Evolutionary conservation across 169 alveolate species (phyloP).

Genomic region (Plasmodium blacklocki): DNA sequence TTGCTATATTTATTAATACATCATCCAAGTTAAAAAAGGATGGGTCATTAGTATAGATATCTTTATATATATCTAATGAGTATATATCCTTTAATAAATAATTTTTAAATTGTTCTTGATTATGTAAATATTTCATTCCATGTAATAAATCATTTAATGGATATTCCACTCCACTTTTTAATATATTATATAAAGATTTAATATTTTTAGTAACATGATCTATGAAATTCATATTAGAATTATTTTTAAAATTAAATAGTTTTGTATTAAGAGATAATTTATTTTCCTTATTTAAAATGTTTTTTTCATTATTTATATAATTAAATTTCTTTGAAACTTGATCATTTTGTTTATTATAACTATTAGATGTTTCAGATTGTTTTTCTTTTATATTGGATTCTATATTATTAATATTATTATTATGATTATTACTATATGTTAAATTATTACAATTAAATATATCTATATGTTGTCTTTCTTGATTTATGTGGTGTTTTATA

Average conservation of each 20-base stretch:
- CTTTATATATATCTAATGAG: constrained; percentile 6
- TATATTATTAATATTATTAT: too few species aligned
- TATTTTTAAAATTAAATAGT: neutral
- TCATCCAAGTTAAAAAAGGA: neutral
- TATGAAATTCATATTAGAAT: neutral
- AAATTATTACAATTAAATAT: too few species aligned
- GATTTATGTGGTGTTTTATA: too few species aligned
- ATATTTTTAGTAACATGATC: constrained; percentile 6
- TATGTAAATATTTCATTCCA: constrained; percentile 17
- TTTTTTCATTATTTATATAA: too few species aligned
- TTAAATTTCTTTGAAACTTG: too few species aligned
- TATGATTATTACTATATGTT: too few species aligned
- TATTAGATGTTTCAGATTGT: too few species aligned
- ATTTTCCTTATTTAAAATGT: neutral
- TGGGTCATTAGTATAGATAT: constrained; percentile 7
- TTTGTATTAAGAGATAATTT: neutral
- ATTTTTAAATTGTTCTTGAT: neutral
- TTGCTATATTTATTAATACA: constrained; percentile 29
- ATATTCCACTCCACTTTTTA: constrained; percentile 69
- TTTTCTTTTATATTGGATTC: too few species aligned
- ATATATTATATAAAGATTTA: constrained; percentile 26
- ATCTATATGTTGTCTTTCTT: too few species aligned
- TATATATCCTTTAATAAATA: constrained; percentile 9
- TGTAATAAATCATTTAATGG: constrained; percentile 21
- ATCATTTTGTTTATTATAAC: too few species aligned